phyloP scores from a whole-genome alignment of 2,329 filamentous ascomycete genomes.

The Spiromastix sp. region DNA sequence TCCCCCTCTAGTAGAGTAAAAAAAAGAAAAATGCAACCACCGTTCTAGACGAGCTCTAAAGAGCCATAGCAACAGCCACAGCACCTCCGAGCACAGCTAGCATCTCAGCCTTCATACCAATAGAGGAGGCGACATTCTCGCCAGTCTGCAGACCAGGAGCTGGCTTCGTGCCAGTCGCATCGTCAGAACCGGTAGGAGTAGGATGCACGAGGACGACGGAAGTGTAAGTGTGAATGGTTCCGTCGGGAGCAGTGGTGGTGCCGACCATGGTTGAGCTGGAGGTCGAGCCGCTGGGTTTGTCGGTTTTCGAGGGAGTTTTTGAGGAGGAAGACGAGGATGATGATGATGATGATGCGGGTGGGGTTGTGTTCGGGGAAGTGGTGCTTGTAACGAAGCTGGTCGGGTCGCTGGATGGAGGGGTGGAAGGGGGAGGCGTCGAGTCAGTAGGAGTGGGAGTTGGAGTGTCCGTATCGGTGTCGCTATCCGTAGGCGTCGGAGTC shows the following conservation, averaged over 20 bases:
- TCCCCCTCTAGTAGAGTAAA: too few relatives aligned
- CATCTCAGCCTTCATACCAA: conserved; percentile 24
- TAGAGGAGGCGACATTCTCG: conserved; percentile 21
- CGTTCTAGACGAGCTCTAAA: too few relatives aligned
- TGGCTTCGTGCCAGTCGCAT: conserved; percentile 13
- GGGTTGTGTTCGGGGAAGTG: conserved; percentile 2
- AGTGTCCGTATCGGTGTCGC: neutral
- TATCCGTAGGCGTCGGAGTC: neutral
- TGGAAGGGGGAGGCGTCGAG: neutral
- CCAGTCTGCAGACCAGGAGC: conserved; percentile 32
- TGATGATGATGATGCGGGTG: conserved; percentile 13
- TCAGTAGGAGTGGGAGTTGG: neutral
- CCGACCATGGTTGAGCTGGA: conserved; percentile 25
- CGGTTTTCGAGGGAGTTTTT: conserved; percentile 13
- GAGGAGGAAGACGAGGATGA: conserved; percentile 18
- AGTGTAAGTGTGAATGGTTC: conserved; percentile 33
- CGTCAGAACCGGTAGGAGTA: conserved; percentile 13
- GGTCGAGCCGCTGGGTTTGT: conserved; percentile 3
- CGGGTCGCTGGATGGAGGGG: conserved; percentile 8
- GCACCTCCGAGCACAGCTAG: conserved; percentile 31
- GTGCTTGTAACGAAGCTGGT: conserved; percentile 6
- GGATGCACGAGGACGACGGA: conserved; percentile 35
- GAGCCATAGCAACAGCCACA: conserved; percentile 28
- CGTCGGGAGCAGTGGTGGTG: conserved; percentile 33
- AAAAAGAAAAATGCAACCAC: too few relatives aligned